Evolutionary conservation across 2,329 filamentous ascomycete species (phyloP), one percentile per base, ranked within the genome.

Genomic region (Coniochaeta sp.): DNA sequence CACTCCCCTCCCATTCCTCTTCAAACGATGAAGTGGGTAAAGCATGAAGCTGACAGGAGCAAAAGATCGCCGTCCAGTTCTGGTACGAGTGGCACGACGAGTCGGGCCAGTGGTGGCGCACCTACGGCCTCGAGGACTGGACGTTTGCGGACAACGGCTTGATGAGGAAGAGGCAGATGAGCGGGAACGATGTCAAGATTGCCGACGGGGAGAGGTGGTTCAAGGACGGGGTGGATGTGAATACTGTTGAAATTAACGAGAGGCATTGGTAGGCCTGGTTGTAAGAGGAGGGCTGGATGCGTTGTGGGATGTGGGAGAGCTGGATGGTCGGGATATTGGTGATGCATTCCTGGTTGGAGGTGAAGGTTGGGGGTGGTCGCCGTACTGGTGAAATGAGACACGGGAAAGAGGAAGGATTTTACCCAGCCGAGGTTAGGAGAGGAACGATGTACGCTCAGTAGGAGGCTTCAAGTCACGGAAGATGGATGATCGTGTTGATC

Each of bases 61-160:
- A 8, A 16, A 16, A 82, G 68, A 92, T 91, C 57, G 89, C 89
- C 1, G 90, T 95, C 20, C 89, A 95, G 63, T 95, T 94, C 66
- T 95, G 89, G 89, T 95, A 92, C 61, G 86, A 95, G 67, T 91
- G 83, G 69, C 78, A 83, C 56, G 87, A 92, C 61, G 69, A 70
- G 7, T 60, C 75, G 1, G 85, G 86, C 32, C 83, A 89, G 65
- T 95, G 89, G 89, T 91, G 86, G 77, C 77, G 89, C n/a, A 91
- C 86, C 42, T 95, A 95, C 62, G 90, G 90, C 0, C 77, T 95
- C 10, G 86, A 90, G 62, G 85, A 90, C 63, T 89, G 86, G 86
- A 89, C 85, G 0, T 89, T 89, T 66, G 82, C 81, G 0, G 73
- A 77, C 1, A 79, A 87, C 58, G 86, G 86, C 0, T 70, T 81